Evolutionary conservation across 495 filamentous ascomycete genomes (phyloP).

Genomic region (Massariosphaeria phaeospora): DNA sequence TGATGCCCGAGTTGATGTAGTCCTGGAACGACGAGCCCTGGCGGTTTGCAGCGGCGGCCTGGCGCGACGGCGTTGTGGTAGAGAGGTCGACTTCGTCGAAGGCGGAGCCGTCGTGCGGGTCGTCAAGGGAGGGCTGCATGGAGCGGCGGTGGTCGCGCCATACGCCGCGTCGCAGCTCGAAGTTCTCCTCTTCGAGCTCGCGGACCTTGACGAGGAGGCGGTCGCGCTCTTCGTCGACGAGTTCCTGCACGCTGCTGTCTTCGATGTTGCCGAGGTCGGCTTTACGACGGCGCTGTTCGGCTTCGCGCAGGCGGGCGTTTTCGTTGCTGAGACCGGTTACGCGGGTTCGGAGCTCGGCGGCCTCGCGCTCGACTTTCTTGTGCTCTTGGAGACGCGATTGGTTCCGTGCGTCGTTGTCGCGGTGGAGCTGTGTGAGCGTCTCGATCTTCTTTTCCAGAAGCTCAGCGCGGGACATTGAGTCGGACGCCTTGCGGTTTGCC

Average conservation of each 20-base stretch:
- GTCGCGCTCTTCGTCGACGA: constrained; percentile 72
- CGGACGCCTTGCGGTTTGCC: constrained; percentile 55
- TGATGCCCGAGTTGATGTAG: constrained; percentile 70
- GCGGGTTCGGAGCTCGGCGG: constrained; percentile 54
- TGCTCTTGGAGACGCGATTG: constrained; percentile 65
- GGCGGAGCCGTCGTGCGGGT: constrained; percentile 9
- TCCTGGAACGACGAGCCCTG: constrained; percentile 60
- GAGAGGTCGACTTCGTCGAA: constrained; percentile 83
- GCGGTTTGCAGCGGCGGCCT: constrained; percentile 30
- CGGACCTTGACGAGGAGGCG: constrained; percentile 21
- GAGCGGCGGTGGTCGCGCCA: constrained; percentile 74
- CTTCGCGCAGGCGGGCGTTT: constrained; percentile 62
- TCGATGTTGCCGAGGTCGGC: constrained; percentile 60
- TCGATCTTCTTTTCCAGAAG: constrained; percentile 79
- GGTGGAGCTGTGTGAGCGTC: constrained; percentile 75
- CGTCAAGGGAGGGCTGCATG: constrained; percentile 50
- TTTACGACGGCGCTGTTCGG: constrained; percentile 52
- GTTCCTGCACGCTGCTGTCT: constrained; percentile 74
- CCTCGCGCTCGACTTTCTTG: constrained; percentile 66
- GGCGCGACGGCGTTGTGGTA: constrained; percentile 1
- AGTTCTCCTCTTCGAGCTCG: constrained; percentile 71
- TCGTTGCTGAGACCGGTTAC: constrained; percentile 68
- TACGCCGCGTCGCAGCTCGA: constrained; percentile 76
- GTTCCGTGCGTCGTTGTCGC: constrained; percentile 71
- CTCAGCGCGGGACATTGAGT: constrained; percentile 65